Conservation (phyloP, 2,329 filamentous ascomycete species). For the Colletotrichum sp. region DNA sequence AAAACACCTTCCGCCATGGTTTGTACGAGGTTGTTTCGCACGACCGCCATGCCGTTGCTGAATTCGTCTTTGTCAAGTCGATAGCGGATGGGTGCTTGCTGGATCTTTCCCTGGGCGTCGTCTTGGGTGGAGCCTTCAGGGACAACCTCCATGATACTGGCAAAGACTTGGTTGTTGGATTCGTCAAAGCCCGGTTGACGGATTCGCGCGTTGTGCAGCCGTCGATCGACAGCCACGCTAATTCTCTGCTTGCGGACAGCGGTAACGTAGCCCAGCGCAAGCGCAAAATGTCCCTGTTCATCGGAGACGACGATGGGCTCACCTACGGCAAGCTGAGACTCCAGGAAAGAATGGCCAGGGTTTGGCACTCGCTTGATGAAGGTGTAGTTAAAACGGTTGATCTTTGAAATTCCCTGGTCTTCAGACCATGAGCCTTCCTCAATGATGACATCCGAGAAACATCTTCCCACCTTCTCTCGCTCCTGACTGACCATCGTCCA, state of each 20-base stretch:
- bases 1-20: constrained; percentile 84
- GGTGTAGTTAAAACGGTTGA: constrained; percentile 89
- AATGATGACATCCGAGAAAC: constrained; percentile 87
- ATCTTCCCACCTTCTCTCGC: constrained; percentile 85
- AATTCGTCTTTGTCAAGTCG: constrained; percentile 98
- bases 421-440: constrained; percentile 77
- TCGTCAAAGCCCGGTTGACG: constrained; percentile 79
- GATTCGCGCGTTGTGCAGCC: constrained; percentile 84
- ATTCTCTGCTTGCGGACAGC: constrained; percentile 77
- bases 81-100: constrained; percentile 69
- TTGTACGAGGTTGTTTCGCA: constrained; percentile 91
- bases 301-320: constrained; percentile 98
- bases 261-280: constrained; percentile 90
- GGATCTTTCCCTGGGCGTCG: constrained; percentile 56
- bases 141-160: constrained; percentile 87
- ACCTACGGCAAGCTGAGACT: constrained; percentile 85
- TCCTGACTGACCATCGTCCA: constrained; percentile 96
- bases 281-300: constrained; percentile 91
- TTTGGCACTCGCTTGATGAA: constrained; percentile 73
- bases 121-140: constrained; percentile 58
- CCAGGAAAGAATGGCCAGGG: constrained; percentile 80
- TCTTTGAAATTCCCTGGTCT: constrained; percentile 74
- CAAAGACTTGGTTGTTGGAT: constrained; percentile 81
- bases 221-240: constrained; percentile 87
- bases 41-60: constrained; percentile 94